Conservation (phyloP, 1,284 basidiomycete species). For the Ustilago sp. region DNA sequence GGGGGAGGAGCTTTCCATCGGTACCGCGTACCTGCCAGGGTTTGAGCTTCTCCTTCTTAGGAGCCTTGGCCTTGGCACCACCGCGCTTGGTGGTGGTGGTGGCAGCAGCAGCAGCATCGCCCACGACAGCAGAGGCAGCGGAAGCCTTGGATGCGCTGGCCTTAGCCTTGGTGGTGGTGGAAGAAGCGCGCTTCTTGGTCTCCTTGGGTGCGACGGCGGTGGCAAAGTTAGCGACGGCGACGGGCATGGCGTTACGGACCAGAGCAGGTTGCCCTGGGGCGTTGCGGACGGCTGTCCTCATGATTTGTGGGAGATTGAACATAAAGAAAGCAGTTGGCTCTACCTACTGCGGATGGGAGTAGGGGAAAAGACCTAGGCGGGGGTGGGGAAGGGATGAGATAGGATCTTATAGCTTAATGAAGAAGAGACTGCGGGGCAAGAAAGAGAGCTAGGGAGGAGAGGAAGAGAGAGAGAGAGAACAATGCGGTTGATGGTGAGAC, state of each 20-base stretch:
- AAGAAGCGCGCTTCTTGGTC: slow-evolving; percentile 49
- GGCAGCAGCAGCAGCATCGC: slow-evolving; percentile 20
- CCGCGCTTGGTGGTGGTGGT: slow-evolving; percentile 36
- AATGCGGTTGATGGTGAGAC: too few species aligned
- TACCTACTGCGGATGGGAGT: slow-evolving; percentile 32
- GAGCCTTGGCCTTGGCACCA: slow-evolving; percentile 45
- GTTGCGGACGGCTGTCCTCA: slow-evolving; percentile 48
- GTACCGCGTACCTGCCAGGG: slow-evolving; percentile 55
- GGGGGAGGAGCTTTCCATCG: slow-evolving; percentile 62
- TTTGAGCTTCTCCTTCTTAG: slow-evolving; percentile 61
- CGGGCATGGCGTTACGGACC: slow-evolving; percentile 37
- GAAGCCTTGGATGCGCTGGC: slow-evolving; percentile 29
- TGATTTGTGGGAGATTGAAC: slow-evolving; percentile 35
- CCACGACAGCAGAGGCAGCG: slow-evolving; percentile 21
- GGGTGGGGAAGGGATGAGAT: slow-evolving; percentile 16
- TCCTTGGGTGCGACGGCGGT: slow-evolving; percentile 40
- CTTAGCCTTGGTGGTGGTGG: slow-evolving; percentile 48
- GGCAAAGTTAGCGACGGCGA: slow-evolving; percentile 40
- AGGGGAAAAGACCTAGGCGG: slow-evolving; percentile 20
- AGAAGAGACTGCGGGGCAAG: slow-evolving; percentile 8
- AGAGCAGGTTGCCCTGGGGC: slow-evolving; percentile 27
- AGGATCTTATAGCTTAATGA: slow-evolving; percentile 32
- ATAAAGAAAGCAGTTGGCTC: slow-evolving; percentile 37
- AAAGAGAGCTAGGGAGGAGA: slow-evolving; percentile 3
- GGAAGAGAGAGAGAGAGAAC: neutral